Evolutionary conservation across 352 stramenopile species (phyloP).

Genomic region (Pythium periplocum): DNA sequence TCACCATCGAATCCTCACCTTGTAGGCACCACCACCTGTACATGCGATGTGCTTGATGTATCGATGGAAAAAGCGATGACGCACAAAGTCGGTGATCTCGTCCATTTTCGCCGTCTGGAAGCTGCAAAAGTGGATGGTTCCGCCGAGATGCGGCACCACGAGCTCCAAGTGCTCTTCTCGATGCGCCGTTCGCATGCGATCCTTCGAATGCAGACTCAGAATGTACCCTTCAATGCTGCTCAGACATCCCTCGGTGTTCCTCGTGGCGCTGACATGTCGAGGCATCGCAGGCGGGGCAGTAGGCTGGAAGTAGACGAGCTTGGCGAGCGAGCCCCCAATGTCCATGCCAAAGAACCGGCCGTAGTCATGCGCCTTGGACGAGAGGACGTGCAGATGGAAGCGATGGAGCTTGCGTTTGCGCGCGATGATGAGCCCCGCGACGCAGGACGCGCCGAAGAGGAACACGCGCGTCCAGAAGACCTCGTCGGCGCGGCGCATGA

Average conservation of each 20-base stretch:
- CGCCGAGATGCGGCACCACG: conserved; percentile 68
- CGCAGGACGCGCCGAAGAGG: conserved; percentile 59
- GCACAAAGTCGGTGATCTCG: conserved; percentile 60
- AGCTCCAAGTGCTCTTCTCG: conserved; percentile 61
- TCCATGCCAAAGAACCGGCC: conserved; percentile 87
- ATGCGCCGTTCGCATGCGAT: conserved; percentile 33
- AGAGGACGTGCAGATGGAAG: conserved; percentile 68
- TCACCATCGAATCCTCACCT: conserved; percentile 34
- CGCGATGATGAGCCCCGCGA: conserved; percentile 58
- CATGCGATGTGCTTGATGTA: conserved; percentile 88
- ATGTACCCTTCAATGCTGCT: conserved; percentile 48
- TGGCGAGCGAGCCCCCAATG: conserved; percentile 90
- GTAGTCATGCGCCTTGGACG: conserved; percentile 60
- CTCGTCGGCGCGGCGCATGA: conserved; percentile 21
- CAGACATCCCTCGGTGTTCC: conserved; percentile 36
- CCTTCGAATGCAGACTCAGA: conserved; percentile 32
- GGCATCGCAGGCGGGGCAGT: conserved; percentile 19
- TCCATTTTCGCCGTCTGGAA: conserved; percentile 72
- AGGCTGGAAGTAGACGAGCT: conserved; percentile 93
- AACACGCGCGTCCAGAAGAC: conserved; percentile 71
- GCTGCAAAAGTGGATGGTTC: conserved; percentile 94
- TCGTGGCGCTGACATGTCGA: conserved; percentile 15
- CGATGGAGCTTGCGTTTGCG: conserved; percentile 65
- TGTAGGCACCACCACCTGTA: conserved; percentile 95
- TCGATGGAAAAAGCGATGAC: conserved; percentile 81